Evolutionary conservation across 495 filamentous ascomycete species (phyloP).

Genomic region (Hypoxylon perforatum): DNA sequence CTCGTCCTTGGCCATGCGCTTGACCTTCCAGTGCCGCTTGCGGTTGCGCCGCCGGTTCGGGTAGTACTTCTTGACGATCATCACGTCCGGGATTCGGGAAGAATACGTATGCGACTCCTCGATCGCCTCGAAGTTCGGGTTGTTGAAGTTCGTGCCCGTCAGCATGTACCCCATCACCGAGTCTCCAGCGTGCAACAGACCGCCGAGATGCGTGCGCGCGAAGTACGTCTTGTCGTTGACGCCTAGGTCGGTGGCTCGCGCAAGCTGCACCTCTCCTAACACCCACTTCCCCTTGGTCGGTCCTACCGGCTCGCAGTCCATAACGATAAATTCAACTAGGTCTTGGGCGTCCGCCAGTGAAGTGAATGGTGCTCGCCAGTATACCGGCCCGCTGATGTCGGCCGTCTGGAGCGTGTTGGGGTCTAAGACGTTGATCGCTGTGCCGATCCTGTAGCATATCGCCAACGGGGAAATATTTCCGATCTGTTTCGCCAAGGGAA

Average conservation of each 20-base stretch:
- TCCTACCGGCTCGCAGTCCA: conserved; percentile 90
- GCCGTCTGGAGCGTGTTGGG: conserved; percentile 89
- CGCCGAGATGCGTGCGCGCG: conserved; percentile 88
- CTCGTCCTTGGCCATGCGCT: conserved; percentile 91
- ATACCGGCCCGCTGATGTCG: conserved; percentile 80
- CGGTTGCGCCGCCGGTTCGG: conserved; percentile 84
- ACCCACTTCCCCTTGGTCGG: conserved; percentile 78
- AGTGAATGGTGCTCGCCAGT: conserved; percentile 88
- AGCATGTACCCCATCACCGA: conserved; percentile 92
- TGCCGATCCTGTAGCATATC: conserved; percentile 90
- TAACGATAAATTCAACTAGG: conserved; percentile 89
- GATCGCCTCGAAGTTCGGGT: conserved; percentile 80
- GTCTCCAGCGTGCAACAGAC: conserved; percentile 88
- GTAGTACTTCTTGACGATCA: conserved; percentile 97
- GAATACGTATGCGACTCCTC: conserved; percentile 75
- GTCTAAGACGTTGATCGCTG: conserved; percentile 88
- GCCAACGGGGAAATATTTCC: conserved; percentile 88
- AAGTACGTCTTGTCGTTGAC: conserved; percentile 87
- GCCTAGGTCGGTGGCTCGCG: conserved; percentile 88
- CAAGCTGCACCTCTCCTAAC: conserved; percentile 87
- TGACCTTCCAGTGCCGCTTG: conserved; percentile 88
- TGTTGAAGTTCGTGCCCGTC: conserved; percentile 91
- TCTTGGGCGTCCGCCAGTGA: conserved; percentile 86
- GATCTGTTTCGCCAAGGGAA: conserved; percentile 83
- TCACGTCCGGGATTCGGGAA: conserved; percentile 85